Evolutionary conservation across 208 protist species (phyloP), one percentile per base, ranked within the genome.

Genomic region (Crithidia fasciculata): DNA sequence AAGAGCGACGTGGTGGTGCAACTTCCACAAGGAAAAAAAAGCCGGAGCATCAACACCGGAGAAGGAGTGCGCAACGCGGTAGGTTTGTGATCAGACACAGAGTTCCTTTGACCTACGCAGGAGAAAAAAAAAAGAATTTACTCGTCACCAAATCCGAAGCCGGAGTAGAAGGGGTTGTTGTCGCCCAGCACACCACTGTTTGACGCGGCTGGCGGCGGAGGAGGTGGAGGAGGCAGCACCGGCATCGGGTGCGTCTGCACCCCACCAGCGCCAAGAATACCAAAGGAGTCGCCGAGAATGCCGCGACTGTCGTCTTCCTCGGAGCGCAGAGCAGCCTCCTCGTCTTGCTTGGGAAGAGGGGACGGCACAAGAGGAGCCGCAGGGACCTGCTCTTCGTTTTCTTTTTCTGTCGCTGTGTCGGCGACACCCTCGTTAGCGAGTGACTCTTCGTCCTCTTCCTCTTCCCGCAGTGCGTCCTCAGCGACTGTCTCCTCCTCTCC

Each of bases 91-190:
- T 28, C 28, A 28, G 28, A 28, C 28, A 28, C 28, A 1, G 28
- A 28, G 28, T 28, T 28, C 28, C 28, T 28, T 28, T 28, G 28
- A 1, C 28, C 28, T 28, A 1, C 28, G 1, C 0, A 28, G 28
- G 28, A 28, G 28, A 28, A 28, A 28, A 28, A 28, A 1, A 28
- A 28, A 28, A 28, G 19, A 41, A 41, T 7, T 37, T 69, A 74
- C n/a, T 76, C 77, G 3, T 84, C 82, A 8, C 54, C 82, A 62
- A 82, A 87, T 0, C 75, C 78, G 39, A 82, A 84, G 3, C 80
- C 76, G 2, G 80, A 78, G 52, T 76, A 84, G 16, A 86, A 86
- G 0, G 83, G 83, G 45, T 82, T 78, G 40, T 82, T 75, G 0
- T 69, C 74, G 8, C 28, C 28, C 28, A 64, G 47, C 2, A 72